Base-by-base conservation (phyloP, 352 stramenopile genomes). In the Globisporangium abappressorium region DNA sequence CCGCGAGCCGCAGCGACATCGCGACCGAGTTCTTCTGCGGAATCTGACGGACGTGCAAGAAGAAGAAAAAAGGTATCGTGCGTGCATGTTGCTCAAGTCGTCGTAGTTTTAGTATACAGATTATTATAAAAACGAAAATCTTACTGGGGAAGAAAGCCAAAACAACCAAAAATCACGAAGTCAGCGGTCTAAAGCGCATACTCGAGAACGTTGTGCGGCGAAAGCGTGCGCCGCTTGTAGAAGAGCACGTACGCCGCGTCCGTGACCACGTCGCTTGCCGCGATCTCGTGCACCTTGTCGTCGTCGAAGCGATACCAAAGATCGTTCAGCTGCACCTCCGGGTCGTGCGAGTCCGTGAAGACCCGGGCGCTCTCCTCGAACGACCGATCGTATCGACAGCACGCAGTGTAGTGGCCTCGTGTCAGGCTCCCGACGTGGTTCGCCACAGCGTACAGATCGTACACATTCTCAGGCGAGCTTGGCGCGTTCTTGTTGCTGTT, bases 371-470 rank as follows among this genome's bases (percentile, higher is more conserved):
- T 90, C 47, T 92, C 82, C 18, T 79, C 76, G 54, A 89, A 90
- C 43, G 90, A 78, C 15, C 64, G 57, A 68, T 95, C 87, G 57
- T 94, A 94, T 5, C 84, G 79, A 43, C 85, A 93, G 65, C 82
- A 92, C 3, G 87, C 85, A 18, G 87, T 95, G 80, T 99, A 99
- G 70, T 99, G 97, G 5, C 97, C 97, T 47, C 90, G 89, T 2
- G 94, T 95, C 9, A 99, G 81, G 0, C 91, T 93, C 33, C 97
- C 97, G 62, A 98, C 93, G 68, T 99, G 97, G 80, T 99, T 98
- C n/a, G 97, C 93, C 8, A 99, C 97, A 22, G 91, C 96, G 70
- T 99, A 99, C 30, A 99, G 77, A 71, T 99, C 97, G 68, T 99
- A 99, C 26, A 95, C 72, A 28, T 64, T 68, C 12, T 47, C 55